Evolutionary conservation across 768 basidiomycete species (phyloP).

Genomic region (Ramaria sp.): DNA sequence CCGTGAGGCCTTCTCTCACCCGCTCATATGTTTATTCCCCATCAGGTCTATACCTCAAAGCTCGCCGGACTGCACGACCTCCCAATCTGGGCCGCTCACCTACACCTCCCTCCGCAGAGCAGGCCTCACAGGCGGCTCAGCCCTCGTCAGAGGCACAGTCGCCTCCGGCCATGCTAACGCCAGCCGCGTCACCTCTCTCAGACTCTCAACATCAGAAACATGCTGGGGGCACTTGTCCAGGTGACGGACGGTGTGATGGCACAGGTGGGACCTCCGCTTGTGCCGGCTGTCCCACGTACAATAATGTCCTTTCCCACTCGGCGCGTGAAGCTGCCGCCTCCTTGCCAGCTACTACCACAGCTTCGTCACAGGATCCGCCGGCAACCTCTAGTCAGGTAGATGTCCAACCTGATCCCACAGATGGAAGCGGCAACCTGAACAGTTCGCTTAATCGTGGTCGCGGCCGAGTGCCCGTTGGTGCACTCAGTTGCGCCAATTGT

Average conservation of each 20-base stretch:
- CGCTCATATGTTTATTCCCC: conserved; percentile 8
- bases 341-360: conserved; percentile 17
- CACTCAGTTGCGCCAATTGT: conserved; percentile 79
- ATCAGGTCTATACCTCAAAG: conserved; percentile 80
- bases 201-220: conserved; percentile 5
- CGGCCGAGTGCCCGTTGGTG: conserved; percentile 43
- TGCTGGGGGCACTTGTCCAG: conserved; percentile 77
- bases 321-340: conserved; percentile 29
- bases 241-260: conserved; percentile 96
- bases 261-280: conserved; percentile 91
- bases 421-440: conserved; percentile 2
- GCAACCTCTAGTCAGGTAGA: conserved; percentile 10
- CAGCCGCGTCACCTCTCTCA: conserved; percentile 16
- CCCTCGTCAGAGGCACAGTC: conserved; percentile 15
- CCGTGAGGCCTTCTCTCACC: conserved; percentile 5
- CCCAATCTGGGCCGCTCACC: conserved; percentile 38
- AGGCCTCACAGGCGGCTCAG: conserved; percentile 17
- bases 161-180: conserved; percentile 16
- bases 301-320: conserved; percentile 58
- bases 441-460: conserved; percentile 7
- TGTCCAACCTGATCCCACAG: conserved; percentile 8
- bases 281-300: conserved; percentile 93
- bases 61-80: conserved; percentile 65
- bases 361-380: conserved; percentile 16
- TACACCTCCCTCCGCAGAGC: conserved; percentile 26